Evolutionary conservation across 371 early-diverging fungal species (phyloP).

Genomic region (Smittium culicis): DNA sequence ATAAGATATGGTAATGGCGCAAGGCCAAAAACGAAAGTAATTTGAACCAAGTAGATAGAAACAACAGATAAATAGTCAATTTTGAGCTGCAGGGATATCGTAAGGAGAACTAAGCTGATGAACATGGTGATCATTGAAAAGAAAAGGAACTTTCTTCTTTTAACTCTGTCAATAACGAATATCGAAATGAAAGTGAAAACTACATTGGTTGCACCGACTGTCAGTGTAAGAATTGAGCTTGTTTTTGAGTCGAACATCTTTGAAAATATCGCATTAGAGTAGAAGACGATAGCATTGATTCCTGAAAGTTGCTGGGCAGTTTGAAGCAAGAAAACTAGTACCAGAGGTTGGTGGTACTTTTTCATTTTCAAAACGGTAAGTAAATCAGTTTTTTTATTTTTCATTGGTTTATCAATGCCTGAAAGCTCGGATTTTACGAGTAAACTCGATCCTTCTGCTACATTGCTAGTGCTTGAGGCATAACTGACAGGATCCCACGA

Average conservation of each 20-base stretch:
- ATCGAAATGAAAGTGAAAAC: slow-evolving; percentile 56
- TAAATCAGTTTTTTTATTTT: neutral
- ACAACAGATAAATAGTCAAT: slow-evolving; percentile 40
- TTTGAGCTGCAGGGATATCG: slow-evolving; percentile 39
- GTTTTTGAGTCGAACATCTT: slow-evolving; percentile 45
- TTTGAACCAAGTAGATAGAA: slow-evolving; percentile 60
- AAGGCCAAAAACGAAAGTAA: slow-evolving; percentile 76
- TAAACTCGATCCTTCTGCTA: neutral
- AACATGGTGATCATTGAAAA: slow-evolving; percentile 49
- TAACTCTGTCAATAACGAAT: slow-evolving; percentile 61
- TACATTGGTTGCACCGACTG: slow-evolving; percentile 62
- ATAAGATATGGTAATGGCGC: slow-evolving; percentile 81
- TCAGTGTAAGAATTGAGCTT: slow-evolving; percentile 49
- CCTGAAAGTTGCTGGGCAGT: slow-evolving; percentile 77
- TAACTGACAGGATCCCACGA: neutral
- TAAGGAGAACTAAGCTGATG: slow-evolving; percentile 38
- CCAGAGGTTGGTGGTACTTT: slow-evolving; percentile 42
- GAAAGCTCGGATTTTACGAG: neutral
- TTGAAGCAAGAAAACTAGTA: slow-evolving; percentile 58
- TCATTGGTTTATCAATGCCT: neutral
- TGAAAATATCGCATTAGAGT: slow-evolving; percentile 62
- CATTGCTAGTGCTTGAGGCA: neutral
- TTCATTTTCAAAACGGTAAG: slow-evolving; percentile 3
- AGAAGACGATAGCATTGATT: slow-evolving; percentile 85
- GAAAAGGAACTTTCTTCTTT: slow-evolving; percentile 64